These are phyloP conservation scores for Talaromyces islandicus DNA, from an alignment of 2,329 filamentous ascomycete species.

Conservation along the genomic window DNA sequence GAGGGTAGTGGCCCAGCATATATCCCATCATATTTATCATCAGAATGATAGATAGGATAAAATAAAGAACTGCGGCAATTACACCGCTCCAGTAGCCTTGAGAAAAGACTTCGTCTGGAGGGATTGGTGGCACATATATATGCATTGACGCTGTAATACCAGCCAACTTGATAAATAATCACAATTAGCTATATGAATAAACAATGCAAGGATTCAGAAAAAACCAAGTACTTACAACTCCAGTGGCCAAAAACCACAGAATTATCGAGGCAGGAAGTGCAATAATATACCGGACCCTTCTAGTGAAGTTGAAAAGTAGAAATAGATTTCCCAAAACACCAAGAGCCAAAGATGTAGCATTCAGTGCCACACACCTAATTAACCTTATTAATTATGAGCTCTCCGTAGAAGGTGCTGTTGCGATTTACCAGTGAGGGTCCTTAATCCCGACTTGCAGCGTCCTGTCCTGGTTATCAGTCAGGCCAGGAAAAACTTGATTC, in stretches of 20 bases:
- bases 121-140: slow-evolving; percentile 48
- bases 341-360: slow-evolving; percentile 68
- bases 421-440: slow-evolving; percentile 66
- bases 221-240: slow-evolving; percentile 43
- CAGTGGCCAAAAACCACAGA: slow-evolving; percentile 64
- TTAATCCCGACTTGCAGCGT: slow-evolving; percentile 49
- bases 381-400: not conserved
- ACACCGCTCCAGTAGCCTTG: slow-evolving; percentile 86
- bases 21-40: slow-evolving; percentile 76
- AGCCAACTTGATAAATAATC: slow-evolving; percentile 46
- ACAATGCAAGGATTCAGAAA: not conserved
- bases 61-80: slow-evolving; percentile 73
- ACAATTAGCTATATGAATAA: not conserved
- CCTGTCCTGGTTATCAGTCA: slow-evolving; percentile 41
- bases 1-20: slow-evolving; percentile 65
- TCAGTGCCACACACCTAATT: slow-evolving; percentile 62
- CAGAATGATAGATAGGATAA: slow-evolving; percentile 69
- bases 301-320: slow-evolving; percentile 81
- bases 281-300: slow-evolving; percentile 69
- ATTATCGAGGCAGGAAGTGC: slow-evolving; percentile 79
- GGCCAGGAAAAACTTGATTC: slow-evolving; percentile 42
- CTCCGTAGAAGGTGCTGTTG: too few relatives aligned
- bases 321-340: slow-evolving; percentile 76
- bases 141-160: slow-evolving; percentile 62
- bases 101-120: slow-evolving; percentile 54